phyloP scores from a whole-genome alignment of 2,329 filamentous ascomycete species.

The Penicillium nordicum region DNA sequence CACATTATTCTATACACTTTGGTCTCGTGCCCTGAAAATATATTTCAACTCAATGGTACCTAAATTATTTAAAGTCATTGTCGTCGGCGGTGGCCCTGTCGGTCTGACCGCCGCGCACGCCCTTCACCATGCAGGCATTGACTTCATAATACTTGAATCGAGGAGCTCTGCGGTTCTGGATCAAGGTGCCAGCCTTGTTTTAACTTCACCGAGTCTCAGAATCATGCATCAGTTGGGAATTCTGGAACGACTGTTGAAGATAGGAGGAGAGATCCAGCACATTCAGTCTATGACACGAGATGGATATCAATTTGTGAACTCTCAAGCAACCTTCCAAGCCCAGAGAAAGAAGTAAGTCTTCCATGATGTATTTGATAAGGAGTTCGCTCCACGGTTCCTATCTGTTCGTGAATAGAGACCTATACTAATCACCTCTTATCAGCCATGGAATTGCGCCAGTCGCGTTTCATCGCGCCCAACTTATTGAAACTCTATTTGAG shows the following conservation, averaged over 20 bases:
- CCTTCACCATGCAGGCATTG: not conserved
- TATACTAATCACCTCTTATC: not conserved
- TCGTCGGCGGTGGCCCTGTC: not conserved
- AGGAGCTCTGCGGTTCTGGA: not conserved
- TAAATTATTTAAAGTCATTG: not conserved
- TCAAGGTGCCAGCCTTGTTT: not conserved
- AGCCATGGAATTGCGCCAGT: not conserved
- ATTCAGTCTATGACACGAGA: not conserved
- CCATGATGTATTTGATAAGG: not conserved
- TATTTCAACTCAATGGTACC: not conserved
- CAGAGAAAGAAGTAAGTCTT: not conserved
- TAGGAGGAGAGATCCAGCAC: not conserved
- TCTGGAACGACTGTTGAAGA: not conserved
- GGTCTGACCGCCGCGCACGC: not conserved
- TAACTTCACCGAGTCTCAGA: not conserved
- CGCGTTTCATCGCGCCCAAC: not conserved
- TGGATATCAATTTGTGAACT: not conserved
- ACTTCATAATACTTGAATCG: not conserved
- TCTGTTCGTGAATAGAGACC: not conserved
- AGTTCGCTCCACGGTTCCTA: not conserved
- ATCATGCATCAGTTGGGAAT: not conserved
- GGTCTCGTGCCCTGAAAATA: not conserved
- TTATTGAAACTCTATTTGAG: not conserved
- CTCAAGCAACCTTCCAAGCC: not conserved
- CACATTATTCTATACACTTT: not conserved